These are phyloP conservation scores for Lablab purpureus DNA, from an alignment of 306 rosid species.

Conservation along the genomic window DNA sequence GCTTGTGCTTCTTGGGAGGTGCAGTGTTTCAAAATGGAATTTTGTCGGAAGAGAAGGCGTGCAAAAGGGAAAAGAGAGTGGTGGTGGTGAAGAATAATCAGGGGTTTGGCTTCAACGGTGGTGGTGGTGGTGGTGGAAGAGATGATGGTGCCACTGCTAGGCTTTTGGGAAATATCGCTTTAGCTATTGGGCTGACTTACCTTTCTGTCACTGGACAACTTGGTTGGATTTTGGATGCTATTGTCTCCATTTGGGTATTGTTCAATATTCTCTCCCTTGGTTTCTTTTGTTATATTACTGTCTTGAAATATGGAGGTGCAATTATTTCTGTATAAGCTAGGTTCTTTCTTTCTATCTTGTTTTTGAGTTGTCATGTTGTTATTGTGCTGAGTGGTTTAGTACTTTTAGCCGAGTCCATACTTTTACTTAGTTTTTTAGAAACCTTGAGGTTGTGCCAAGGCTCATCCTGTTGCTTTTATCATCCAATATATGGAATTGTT, in stretches of 20 bases:
- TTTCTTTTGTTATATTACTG: constrained; percentile 18
- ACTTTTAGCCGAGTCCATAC: background rate
- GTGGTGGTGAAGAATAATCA: constrained; percentile 73
- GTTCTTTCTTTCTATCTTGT: background rate
- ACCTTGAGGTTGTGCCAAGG: background rate
- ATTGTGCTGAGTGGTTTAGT: constrained; percentile 18
- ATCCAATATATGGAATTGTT: background rate
- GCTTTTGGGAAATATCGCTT: constrained; percentile 79
- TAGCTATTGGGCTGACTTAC: constrained; percentile 91
- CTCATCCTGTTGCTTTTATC: constrained; percentile 6
- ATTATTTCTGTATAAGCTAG: background rate
- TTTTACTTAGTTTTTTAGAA: background rate
- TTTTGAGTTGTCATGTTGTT: background rate
- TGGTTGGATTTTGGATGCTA: constrained; percentile 96
- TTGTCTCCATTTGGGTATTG: constrained; percentile 94
- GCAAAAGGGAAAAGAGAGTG: constrained; percentile 58
- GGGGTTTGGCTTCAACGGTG: constrained; percentile 77
- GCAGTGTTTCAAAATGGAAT: constrained; percentile 46
- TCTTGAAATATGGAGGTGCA: background rate
- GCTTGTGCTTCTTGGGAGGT: constrained; percentile 45
- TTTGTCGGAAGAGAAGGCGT: constrained; percentile 52
- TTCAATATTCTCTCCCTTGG: constrained; percentile 26
- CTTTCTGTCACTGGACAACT: constrained; percentile 95
- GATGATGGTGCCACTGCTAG: constrained; percentile 79
- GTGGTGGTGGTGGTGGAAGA: constrained; percentile 78